Evolutionary conservation across 495 filamentous ascomycete species (phyloP), one percentile per base, ranked within the genome.

Genomic region (Annulohypoxylon stygium): DNA sequence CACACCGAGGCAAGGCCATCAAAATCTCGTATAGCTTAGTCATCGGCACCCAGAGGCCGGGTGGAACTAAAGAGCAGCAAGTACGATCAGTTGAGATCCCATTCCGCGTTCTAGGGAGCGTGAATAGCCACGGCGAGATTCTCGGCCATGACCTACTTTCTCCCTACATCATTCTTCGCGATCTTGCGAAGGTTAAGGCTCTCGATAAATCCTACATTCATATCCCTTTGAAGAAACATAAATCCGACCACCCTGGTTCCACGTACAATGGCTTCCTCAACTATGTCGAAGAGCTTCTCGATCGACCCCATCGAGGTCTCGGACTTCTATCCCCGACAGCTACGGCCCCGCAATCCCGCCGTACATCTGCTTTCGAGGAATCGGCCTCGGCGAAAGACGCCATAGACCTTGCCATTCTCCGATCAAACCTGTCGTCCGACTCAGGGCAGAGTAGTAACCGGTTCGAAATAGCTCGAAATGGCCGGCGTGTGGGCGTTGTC

Each of bases 381-480:
- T 67, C 79, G 5, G 77, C 86, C 4, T 88, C 89, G 12, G 90
- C 89, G 63, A 97, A 93, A 77, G 93, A 97, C 75, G 90, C 93
- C 4, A 96, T 98, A 75, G 94, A 97, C 79, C 84, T 97, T 61
- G 94, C 95, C 14, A 96, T 98, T 77, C 86, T 97, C 5, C 83
- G 87, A 41, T 90, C 92, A 66, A 97, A 96, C 75, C 79, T 89
- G 54, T 81, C 88, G 0, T 79, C 81, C 2, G 85, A 87, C 55
- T 81, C 83, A 16, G 87, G 89, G 7, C 90, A 90, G 66, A 92
- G 90, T 75, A 86, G 91, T 26, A 97, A 95, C 79, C 89, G 93
- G 34, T 99, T 98, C 81, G 94, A 97, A 76, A 98, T 99, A 75
- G 92, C 95, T 4, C 92, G 97, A 7, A 93, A 93, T 77, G 93